Base-by-base conservation (phyloP, 225 moss, liverwort and hornwort species). In the Physcomitrellopsis africana region DNA sequence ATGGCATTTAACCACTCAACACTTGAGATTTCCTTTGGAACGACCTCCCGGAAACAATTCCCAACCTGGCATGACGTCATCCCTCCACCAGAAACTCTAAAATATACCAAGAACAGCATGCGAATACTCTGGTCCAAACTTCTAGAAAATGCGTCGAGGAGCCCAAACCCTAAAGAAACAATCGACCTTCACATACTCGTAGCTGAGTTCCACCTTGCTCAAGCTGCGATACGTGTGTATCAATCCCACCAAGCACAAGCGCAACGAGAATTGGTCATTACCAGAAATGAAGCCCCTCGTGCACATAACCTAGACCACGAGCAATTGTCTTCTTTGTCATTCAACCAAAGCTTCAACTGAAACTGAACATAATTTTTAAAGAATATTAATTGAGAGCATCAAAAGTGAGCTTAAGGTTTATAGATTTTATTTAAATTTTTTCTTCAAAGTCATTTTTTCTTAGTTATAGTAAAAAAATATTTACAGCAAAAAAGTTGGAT, bases 91-190 rank as follows among this genome's bases (percentile, higher is more conserved):
- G 23, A 10, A 22, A 59, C 7, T 8, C 9, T 17, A 29, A 49
- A 41, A 57, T 17, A 11, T 22, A 22, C 5, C 22, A 72, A 73
- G 23, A 22, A 47, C 47, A 15, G 63, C 0, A 56, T 16, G 12
- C 18, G 6, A 19, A 13, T 58, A 64, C 65, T 48, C 42, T 16
- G 17, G 59, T 76, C 67, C 75, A 13, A 32, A 32, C 32, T 55
- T 19, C 27, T 46, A 46, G 17, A 63, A 63, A 69, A 64, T 49
- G 65, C 72, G n/a, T 65, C 49, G 0, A 37, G 13, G 23, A 51
- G 10, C 67, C 51, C 75, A 75, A 80, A 80, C 75, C 80, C 75
- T 80, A 75, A 59, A 65, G 48, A 12, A 5, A 65, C 17, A 45
- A 32, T 73, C 54, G 1, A 12, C 20, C 13, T 61, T 44, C 12